Conservation (phyloP, 106 monocot genomes). For the Dactylorhiza incarnata region DNA sequence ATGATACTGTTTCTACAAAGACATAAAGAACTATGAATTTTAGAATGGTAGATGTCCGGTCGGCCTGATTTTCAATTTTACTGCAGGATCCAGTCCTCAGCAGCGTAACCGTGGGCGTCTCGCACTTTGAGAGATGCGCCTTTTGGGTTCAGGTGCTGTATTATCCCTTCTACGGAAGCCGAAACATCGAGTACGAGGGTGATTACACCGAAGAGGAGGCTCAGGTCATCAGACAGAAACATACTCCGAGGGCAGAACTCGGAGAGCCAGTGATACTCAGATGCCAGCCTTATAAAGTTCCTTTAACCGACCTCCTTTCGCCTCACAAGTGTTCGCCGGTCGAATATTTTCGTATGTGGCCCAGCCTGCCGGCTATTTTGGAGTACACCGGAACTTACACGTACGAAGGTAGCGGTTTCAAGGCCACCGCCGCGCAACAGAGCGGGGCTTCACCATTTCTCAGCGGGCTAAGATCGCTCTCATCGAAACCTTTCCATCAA, state of each 20-base stretch:
- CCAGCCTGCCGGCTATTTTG: slow-evolving; percentile 83
- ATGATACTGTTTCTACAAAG: neutral
- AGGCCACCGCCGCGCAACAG: slow-evolving; percentile 93
- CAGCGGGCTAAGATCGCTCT: slow-evolving; percentile 79
- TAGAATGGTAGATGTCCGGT: neutral
- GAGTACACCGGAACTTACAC: slow-evolving; percentile 91
- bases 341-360: slow-evolving; percentile 94
- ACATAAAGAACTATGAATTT: neutral
- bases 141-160: slow-evolving; percentile 97
- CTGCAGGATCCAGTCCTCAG: slow-evolving; percentile 81
- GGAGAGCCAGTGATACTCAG: slow-evolving; percentile 87
- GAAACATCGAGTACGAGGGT: slow-evolving; percentile 44
- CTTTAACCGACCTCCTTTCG: slow-evolving; percentile 79
- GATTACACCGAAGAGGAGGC: slow-evolving; percentile 78
- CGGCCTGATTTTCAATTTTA: slow-evolving; percentile 2
- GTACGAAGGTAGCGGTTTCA: slow-evolving; percentile 97
- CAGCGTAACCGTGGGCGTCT: slow-evolving; percentile 93
- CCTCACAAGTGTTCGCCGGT: slow-evolving; percentile 87
- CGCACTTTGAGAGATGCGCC: slow-evolving; percentile 98
- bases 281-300: slow-evolving; percentile 93
- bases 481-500: slow-evolving; percentile 94
- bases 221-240: slow-evolving; percentile 56
- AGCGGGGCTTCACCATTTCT: slow-evolving; percentile 89
- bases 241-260: slow-evolving; percentile 48
- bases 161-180: slow-evolving; percentile 85